A percentile compares a stretch with the other conserved stretches of the same genome.
These are phyloP conservation scores for Pinus albicaulis DNA, from an alignment of 75 land plant genomes.

Conservation along the genomic window DNA sequence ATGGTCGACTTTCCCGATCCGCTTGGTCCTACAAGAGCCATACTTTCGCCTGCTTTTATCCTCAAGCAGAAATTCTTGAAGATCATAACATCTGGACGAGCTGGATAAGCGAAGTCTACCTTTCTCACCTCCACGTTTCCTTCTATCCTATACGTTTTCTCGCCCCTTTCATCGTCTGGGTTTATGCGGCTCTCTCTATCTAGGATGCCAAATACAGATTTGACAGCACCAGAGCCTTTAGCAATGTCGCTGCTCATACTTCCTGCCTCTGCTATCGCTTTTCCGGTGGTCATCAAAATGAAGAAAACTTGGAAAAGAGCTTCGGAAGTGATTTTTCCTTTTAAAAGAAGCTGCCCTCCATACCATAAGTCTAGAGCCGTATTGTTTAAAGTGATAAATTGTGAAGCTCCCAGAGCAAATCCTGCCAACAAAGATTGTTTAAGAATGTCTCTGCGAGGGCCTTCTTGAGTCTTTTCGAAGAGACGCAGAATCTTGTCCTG, in stretches of 20 bases:
- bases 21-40: too few species aligned
- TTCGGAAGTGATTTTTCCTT: slow-evolving; percentile 35
- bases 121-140: too few species aligned
- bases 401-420: slow-evolving; percentile 50
- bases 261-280: slow-evolving; percentile 83
- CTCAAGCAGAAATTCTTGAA: too few species aligned
- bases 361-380: slow-evolving; percentile 84
- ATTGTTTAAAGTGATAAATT: slow-evolving; percentile 34
- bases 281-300: slow-evolving; percentile 75
- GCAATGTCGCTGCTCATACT: slow-evolving; percentile 80
- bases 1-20: too few species aligned
- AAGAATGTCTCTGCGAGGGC: slow-evolving; percentile 32
- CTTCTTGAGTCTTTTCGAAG: slow-evolving; percentile 44
- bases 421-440: slow-evolving; percentile 69
- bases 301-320: slow-evolving; percentile 68
- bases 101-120: too few species aligned
- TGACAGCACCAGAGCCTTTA: slow-evolving; percentile 58
- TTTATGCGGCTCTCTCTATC: slow-evolving; percentile 57
- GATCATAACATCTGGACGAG: too few species aligned
- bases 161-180: slow-evolving; percentile 41
- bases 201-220: slow-evolving; percentile 60
- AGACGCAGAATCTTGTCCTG: slow-evolving; percentile 53
- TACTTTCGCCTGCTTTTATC: too few species aligned
- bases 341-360: slow-evolving; percentile 54
- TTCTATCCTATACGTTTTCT: too few species aligned